A percentile compares a stretch with the other conserved stretches of the same genome.
These are phyloP conservation scores for Coemansia sp. DNA, from an alignment of 192 early-diverging fungal species.

Conservation along the genomic window DNA sequence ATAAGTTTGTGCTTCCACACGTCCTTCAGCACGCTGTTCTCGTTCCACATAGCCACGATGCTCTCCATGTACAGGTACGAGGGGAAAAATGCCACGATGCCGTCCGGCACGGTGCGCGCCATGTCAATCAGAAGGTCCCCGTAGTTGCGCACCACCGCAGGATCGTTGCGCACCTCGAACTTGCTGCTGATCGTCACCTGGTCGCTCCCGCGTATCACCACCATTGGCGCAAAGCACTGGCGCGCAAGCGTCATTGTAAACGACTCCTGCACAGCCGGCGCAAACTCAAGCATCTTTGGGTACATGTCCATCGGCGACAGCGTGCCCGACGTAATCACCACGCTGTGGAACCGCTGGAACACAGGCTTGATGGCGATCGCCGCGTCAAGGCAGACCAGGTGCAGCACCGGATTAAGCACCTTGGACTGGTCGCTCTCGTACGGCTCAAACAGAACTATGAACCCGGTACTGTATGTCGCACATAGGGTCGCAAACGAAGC, in stretches of 20 bases:
- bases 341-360: slow-evolving; percentile 92
- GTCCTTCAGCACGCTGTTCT: slow-evolving; percentile 92
- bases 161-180: slow-evolving; percentile 98
- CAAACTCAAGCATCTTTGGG: slow-evolving; percentile 90
- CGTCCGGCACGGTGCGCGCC: slow-evolving; percentile 92
- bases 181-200: slow-evolving; percentile 97
- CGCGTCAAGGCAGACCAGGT: slow-evolving; percentile 94
- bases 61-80: slow-evolving; percentile 99
- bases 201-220: slow-evolving; percentile 95
- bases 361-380: slow-evolving; percentile 95
- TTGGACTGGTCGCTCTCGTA: slow-evolving; percentile 91
- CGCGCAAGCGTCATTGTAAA: slow-evolving; percentile 96
- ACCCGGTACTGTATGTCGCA: slow-evolving; percentile 95
- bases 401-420: slow-evolving; percentile 93
- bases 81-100: slow-evolving; percentile 98
- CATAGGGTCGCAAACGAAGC: slow-evolving; percentile 94
- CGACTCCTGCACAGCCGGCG: slow-evolving; percentile 83
- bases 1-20: slow-evolving; percentile 96
- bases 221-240: slow-evolving; percentile 94
- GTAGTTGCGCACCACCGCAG: slow-evolving; percentile 98
- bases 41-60: slow-evolving; percentile 98
- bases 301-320: slow-evolving; percentile 98
- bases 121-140: slow-evolving; percentile 96
- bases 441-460: slow-evolving; percentile 94
- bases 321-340: slow-evolving; percentile 99